Percentiles rank a stretch among this genome's conserved stretches.
These are phyloP conservation scores for Pyrenula massariospora DNA, from an alignment of 495 filamentous ascomycete species.

Conservation along the genomic window DNA sequence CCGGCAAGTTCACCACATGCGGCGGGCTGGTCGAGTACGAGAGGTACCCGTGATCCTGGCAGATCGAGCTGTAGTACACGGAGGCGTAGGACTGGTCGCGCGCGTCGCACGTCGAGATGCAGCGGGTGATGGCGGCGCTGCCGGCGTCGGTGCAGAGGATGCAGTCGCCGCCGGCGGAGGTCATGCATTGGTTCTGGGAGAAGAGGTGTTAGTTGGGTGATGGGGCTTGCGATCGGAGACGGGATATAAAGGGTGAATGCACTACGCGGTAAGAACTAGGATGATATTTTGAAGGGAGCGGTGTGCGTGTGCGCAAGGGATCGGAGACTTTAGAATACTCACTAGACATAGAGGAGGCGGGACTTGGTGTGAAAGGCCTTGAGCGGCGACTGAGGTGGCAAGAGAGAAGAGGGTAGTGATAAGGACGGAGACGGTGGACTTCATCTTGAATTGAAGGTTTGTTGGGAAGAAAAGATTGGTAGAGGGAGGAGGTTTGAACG, in stretches of 20 bases:
- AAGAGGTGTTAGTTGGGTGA: too few species aligned
- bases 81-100: neutral
- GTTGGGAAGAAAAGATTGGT: too few species aligned
- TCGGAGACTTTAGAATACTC: too few species aligned
- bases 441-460: neutral
- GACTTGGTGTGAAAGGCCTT: neutral
- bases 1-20: neutral
- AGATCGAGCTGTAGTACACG: neutral
- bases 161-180: neutral
- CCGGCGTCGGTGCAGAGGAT: neutral
- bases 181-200: neutral
- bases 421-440: neutral
- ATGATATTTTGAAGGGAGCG: too few species aligned
- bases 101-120: neutral
- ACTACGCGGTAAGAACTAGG: too few species aligned
- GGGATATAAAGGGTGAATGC: too few species aligned
- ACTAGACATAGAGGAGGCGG: neutral
- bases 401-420: neutral
- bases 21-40: neutral
- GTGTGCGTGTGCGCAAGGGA: too few species aligned
- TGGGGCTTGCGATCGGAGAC: too few species aligned
- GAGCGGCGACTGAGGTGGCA: neutral
- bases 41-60: neutral
- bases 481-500: neutral
- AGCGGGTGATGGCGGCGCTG: neutral